These are phyloP conservation scores for Kalanchoe fedtschenkoi DNA, from an alignment of 164 flowering plant species.

Conservation along the genomic window DNA sequence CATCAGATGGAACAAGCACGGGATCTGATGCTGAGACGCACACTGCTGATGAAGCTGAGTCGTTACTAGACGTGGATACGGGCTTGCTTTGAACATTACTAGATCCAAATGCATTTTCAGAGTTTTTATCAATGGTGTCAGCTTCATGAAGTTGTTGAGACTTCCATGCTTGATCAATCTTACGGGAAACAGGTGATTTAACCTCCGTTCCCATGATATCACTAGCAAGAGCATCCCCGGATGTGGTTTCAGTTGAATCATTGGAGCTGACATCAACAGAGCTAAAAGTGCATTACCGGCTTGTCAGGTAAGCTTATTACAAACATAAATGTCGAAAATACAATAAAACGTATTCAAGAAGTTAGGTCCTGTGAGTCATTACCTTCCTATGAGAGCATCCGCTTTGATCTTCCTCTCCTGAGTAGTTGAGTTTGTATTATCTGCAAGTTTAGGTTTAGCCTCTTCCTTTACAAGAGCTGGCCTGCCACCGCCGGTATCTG, in stretches of 20 bases:
- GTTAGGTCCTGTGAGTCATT: background rate
- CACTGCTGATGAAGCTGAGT: conserved; percentile 32
- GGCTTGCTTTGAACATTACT: conserved; percentile 16
- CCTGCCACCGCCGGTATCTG: too few relatives aligned
- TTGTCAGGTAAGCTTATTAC: background rate
- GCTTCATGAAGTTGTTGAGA: conserved; percentile 10
- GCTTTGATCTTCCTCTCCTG: conserved; percentile 38
- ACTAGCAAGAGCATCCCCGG: conserved; percentile 3
- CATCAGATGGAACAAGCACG: conserved; percentile 48
- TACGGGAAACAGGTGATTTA: conserved; percentile 14
- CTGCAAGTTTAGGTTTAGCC: too few relatives aligned
- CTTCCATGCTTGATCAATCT: conserved; percentile 13
- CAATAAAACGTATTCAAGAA: background rate
- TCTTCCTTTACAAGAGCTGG: too few relatives aligned
- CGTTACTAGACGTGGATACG: conserved; percentile 14
- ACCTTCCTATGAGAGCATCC: conserved; percentile 28
- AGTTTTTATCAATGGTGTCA: conserved; percentile 11
- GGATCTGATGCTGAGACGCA: conserved; percentile 64
- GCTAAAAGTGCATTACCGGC: too few relatives aligned
- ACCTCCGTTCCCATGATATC: conserved; percentile 15
- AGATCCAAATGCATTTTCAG: conserved; percentile 13
- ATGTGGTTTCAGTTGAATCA: too few relatives aligned
- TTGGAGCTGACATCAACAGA: too few relatives aligned
- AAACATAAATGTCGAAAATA: background rate
- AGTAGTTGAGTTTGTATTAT: conserved; percentile 15